Conservation (phyloP, 306 rosid species). For the Fagus sylvatica region DNA sequence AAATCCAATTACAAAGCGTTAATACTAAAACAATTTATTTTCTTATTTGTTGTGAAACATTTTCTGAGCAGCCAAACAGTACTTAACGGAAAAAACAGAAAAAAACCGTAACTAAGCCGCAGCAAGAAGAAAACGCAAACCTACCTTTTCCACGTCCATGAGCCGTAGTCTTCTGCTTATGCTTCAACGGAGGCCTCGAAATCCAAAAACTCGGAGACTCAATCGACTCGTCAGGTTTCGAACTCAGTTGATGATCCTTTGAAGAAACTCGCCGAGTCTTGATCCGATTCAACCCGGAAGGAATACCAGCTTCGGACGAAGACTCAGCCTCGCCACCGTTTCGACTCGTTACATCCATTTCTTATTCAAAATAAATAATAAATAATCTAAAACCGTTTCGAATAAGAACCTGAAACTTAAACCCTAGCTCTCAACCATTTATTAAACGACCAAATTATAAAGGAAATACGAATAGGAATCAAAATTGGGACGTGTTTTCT, state of each 20-base stretch:
- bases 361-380: too few relatives aligned
- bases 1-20: too few relatives aligned
- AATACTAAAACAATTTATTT: background rate
- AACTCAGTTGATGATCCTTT: background rate
- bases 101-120: background rate
- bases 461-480: background rate
- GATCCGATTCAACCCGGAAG: conserved; percentile 8
- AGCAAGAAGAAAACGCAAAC: background rate
- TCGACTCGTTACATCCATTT: background rate
- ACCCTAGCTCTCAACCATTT: background rate
- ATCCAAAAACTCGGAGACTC: conserved; percentile 1
- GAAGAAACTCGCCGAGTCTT: conserved; percentile 13
- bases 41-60: background rate
- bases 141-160: conserved; percentile 5
- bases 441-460: background rate
- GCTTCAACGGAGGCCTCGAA: conserved; percentile 1
- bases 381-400: background rate
- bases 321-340: background rate
- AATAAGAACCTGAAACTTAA: background rate
- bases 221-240: background rate
- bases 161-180: background rate
- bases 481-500: background rate
- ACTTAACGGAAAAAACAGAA: background rate
- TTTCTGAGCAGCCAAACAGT: conserved; percentile 1
- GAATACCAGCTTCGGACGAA: conserved; percentile 2